A percentile compares a stretch with the other conserved stretches of the same genome.
These are phyloP conservation scores for Tylopilus balloui DNA, from an alignment of 768 basidiomycete genomes.

Conservation along the genomic window DNA sequence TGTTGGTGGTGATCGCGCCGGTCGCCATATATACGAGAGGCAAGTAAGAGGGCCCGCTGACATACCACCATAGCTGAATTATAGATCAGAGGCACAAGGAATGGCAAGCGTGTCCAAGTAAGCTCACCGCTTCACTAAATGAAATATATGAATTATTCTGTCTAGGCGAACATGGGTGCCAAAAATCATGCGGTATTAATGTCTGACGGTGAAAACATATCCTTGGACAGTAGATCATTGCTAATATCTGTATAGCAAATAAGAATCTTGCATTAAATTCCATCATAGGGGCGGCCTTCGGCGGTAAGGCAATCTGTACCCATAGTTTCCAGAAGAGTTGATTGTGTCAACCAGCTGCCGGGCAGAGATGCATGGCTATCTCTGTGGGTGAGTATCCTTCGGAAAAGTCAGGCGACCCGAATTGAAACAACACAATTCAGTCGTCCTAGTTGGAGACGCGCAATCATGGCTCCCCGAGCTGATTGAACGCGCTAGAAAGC, in stretches of 20 bases:
- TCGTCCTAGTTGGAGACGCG: constrained; percentile 77
- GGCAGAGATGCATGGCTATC: constrained; percentile 96
- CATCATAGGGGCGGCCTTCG: constrained; percentile 90
- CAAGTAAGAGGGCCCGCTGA: constrained; percentile 20
- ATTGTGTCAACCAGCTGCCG: constrained; percentile 60
- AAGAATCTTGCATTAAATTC: constrained; percentile 90
- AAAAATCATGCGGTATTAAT: constrained; percentile 94
- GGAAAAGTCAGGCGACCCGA: neutral
- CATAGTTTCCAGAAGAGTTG: constrained; percentile 19
- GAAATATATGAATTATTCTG: constrained; percentile 1
- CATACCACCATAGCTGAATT: constrained; percentile 2
- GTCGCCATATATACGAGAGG: constrained; percentile 92
- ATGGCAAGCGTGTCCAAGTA: constrained; percentile 87
- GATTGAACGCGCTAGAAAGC: constrained; percentile 69
- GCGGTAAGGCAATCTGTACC: constrained; percentile 45
- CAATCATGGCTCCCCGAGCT: constrained; percentile 84
- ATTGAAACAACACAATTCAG: constrained; percentile 30
- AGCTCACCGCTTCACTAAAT: constrained; percentile 14
- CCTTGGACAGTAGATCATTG: neutral
- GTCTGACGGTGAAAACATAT: constrained; percentile 70
- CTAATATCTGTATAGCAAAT: constrained; percentile 54
- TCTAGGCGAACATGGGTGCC: constrained; percentile 79
- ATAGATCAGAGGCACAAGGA: constrained; percentile 61
- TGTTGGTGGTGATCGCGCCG: constrained; percentile 91
- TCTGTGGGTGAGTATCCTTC: constrained; percentile 64